phyloP scores from a whole-genome alignment of 495 filamentous ascomycete genomes.

The Tuber umbilicatum region DNA sequence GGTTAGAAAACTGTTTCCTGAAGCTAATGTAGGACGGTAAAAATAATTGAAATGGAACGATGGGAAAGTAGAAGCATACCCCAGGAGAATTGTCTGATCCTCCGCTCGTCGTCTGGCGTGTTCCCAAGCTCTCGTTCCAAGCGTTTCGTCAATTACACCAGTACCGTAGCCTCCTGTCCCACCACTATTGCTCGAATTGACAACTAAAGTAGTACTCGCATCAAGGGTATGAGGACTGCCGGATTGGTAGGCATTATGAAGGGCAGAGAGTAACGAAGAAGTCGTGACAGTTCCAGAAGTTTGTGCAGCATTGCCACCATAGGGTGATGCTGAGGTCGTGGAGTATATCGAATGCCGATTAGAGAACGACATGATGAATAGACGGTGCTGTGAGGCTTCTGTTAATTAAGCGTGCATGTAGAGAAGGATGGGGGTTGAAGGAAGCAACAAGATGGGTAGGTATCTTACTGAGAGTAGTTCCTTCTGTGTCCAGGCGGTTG shows the following conservation, averaged over 20 bases:
- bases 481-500: conserved; percentile 15
- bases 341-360: conserved; percentile 84
- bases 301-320: conserved; percentile 55
- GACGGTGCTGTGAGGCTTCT: conserved; percentile 5
- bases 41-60: background rate
- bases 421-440: background rate
- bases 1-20: background rate
- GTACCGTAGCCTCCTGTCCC: conserved; percentile 46
- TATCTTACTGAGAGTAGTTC: conserved; percentile 19
- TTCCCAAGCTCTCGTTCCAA: conserved; percentile 87
- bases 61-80: conserved; percentile 51
- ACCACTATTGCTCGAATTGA: conserved; percentile 63
- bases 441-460: conserved; percentile 8
- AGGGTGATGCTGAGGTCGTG: conserved; percentile 58
- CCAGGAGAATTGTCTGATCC: conserved; percentile 85
- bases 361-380: conserved; percentile 57
- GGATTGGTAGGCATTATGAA: conserved; percentile 82
- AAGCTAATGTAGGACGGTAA: background rate
- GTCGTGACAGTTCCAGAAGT: conserved; percentile 65
- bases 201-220: conserved; percentile 83
- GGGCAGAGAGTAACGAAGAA: conserved; percentile 79
- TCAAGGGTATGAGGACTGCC: conserved; percentile 76
- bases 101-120: conserved; percentile 91
- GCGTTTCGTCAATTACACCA: conserved; percentile 69
- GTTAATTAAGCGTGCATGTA: conserved; percentile 12